Conservation (phyloP, 2,329 filamentous ascomycete genomes). For the Furcasterigmium sp. region DNA sequence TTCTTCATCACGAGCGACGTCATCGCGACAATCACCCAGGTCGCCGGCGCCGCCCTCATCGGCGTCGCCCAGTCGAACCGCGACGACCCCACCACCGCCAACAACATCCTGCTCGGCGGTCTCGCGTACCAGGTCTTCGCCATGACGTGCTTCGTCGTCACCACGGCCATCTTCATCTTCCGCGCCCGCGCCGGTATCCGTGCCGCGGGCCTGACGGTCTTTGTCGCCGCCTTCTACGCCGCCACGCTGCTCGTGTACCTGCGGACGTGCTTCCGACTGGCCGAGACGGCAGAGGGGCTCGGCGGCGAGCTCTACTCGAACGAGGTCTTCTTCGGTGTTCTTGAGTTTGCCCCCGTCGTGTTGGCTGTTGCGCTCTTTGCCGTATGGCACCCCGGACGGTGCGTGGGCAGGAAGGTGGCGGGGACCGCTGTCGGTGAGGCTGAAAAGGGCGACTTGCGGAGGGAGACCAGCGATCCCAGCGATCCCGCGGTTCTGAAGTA, state of each 20-base stretch:
- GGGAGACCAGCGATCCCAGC: not conserved
- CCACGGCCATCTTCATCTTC: constrained; percentile 34
- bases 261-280: constrained; percentile 48
- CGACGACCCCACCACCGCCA: constrained; percentile 43
- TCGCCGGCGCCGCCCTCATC: constrained; percentile 49
- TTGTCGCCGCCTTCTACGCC: constrained; percentile 33
- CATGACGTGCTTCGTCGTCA: constrained; percentile 41
- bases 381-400: constrained; percentile 37
- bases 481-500: too few species aligned
- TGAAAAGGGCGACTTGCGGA: constrained; percentile 1
- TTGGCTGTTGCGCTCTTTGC: constrained; percentile 40
- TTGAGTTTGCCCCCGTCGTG: constrained; percentile 51
- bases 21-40: constrained; percentile 46
- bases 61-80: constrained; percentile 41
- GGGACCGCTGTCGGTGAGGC: not conserved
- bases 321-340: constrained; percentile 46
- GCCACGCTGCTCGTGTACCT: constrained; percentile 45
- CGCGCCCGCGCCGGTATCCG: constrained; percentile 24
- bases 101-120: constrained; percentile 51
- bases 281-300: constrained; percentile 47
- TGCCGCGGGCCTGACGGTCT: constrained; percentile 25
- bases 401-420: constrained; percentile 11
- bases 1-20: constrained; percentile 51
- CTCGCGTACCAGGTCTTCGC: constrained; percentile 49
- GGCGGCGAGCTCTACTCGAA: constrained; percentile 37